These are phyloP conservation scores for Rhizophagus clarus DNA, from an alignment of 192 early-diverging fungal species.

Conservation along the genomic window DNA sequence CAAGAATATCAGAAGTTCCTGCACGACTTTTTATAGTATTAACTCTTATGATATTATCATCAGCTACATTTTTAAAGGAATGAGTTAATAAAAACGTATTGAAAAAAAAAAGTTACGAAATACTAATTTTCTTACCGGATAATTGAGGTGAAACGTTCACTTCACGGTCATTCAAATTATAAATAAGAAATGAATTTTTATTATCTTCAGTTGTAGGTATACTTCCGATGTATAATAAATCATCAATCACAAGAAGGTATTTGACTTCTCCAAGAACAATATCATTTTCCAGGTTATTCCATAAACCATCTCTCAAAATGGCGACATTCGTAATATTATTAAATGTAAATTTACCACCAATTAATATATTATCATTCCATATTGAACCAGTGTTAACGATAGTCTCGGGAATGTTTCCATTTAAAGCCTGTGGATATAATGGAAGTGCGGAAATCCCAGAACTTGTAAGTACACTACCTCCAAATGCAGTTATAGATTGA, in stretches of 20 bases:
- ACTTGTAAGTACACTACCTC: conserved; percentile 31
- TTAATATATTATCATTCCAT: conserved; percentile 53
- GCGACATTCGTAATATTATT: conserved; percentile 47
- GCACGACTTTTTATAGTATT: conserved; percentile 23
- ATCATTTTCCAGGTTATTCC: conserved; percentile 37
- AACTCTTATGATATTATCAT: conserved; percentile 26
- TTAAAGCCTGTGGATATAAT: background rate
- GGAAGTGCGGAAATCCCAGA: conserved; percentile 19
- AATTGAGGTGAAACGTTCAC: conserved; percentile 26
- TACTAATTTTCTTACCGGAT: conserved; percentile 27
- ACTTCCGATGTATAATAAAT: conserved; percentile 62
- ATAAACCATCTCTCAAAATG: conserved; percentile 44
- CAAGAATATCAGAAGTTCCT: conserved; percentile 42
- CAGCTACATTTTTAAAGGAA: background rate
- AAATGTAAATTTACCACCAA: conserved; percentile 60
- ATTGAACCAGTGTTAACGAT: conserved; percentile 54
- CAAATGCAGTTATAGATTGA: background rate
- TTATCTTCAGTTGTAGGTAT: conserved; percentile 38
- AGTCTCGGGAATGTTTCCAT: conserved; percentile 26
- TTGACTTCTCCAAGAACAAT: conserved; percentile 45
- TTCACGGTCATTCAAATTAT: conserved; percentile 47
- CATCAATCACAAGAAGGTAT: conserved; percentile 49
- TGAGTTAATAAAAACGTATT: background rate
- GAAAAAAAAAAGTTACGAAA: background rate
- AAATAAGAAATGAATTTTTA: conserved; percentile 46